phyloP scores from a whole-genome alignment of 805 yeast genomes.

The Starmerella powellii region DNA sequence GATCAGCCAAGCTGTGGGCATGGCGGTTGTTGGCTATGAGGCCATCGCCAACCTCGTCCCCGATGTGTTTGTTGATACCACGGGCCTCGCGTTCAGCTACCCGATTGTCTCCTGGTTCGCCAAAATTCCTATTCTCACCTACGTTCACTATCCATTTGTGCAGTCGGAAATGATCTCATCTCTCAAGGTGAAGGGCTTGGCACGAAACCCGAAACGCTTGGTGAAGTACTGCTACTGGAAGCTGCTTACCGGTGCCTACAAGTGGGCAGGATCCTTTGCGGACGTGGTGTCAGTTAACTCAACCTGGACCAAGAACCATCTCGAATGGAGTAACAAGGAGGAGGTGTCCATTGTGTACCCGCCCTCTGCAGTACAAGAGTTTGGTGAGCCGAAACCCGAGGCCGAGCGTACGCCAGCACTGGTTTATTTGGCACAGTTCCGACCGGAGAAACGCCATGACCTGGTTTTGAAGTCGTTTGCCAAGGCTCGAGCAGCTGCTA shows the following conservation, averaged over 20 bases:
- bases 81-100: conserved; percentile 85
- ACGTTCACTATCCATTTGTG: conserved; percentile 90
- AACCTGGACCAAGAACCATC: conserved; percentile 81
- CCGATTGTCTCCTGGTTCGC: conserved; percentile 47
- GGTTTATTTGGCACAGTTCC: conserved; percentile 75
- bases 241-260: conserved; percentile 49
- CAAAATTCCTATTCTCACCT: conserved; percentile 66
- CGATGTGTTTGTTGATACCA: conserved; percentile 87
- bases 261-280: conserved; percentile 53
- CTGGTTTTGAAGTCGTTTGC: conserved; percentile 55
- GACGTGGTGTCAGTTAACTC: conserved; percentile 66
- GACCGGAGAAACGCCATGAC: conserved; percentile 87
- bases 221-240: conserved; percentile 49
- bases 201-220: conserved; percentile 33
- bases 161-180: conserved; percentile 61
- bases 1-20: conserved; percentile 78
- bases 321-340: conserved; percentile 51
- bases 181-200: conserved; percentile 12
- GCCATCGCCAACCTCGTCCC: conserved; percentile 60
- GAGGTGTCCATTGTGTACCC: conserved; percentile 55
- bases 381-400: conserved; percentile 27
- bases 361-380: conserved; percentile 67
- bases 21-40: conserved; percentile 53
- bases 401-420: conserved; percentile 20
- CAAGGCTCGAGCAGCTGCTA: conserved; percentile 30